Evolutionary conservation across 1,284 basidiomycete genomes (phyloP), one percentile per base, ranked within the genome.

Genomic region (Trichosporon inkin): DNA sequence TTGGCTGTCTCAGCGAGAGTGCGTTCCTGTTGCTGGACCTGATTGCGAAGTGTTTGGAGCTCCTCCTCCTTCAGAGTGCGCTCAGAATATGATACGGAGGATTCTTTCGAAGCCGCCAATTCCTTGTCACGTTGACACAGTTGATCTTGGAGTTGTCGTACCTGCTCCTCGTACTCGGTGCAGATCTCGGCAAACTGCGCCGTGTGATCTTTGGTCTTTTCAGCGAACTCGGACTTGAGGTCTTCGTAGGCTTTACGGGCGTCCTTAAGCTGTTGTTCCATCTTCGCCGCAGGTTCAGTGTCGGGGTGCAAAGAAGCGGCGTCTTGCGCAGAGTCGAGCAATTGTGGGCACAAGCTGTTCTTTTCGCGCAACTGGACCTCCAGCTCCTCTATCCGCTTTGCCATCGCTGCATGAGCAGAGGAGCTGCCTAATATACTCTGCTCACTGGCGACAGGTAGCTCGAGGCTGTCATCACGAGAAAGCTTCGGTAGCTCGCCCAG

Each of bases 181-280:
- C 74, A 74, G 24, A 76, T 76, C 22, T 75, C 70, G 0, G 67
- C 65, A 51, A 78, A 77, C 59, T 68, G 63, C 13, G 54, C 59
- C 7, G 70, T 70, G 52, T 77, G 73, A 32, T 71, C 63, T 56
- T 73, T 68, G 2, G 73, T 76, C 53, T 76, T 73, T 32, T 35
- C n/a, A 0, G 71, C 66, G 58, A 72, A 77, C 24, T 72, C 68
- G 20, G 62, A 40, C 19, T 73, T 69, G 0, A 71, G 57, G 0
- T 55, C 22, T 2, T 49, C 60, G 34, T 65, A 59, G 4, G 60
- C 63, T 24, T 59, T 35, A n/a, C 70, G 67, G 3, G 68, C 66
- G 14, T 69, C 62, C 24, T 68, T 69, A 6, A 74, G 63, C 34
- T 71, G 53, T 7, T 55, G 36, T 8, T 53, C 38, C 2, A 32